phyloP scores from a whole-genome alignment of 139 green algal genomes.

The Marvania coccoides region DNA sequence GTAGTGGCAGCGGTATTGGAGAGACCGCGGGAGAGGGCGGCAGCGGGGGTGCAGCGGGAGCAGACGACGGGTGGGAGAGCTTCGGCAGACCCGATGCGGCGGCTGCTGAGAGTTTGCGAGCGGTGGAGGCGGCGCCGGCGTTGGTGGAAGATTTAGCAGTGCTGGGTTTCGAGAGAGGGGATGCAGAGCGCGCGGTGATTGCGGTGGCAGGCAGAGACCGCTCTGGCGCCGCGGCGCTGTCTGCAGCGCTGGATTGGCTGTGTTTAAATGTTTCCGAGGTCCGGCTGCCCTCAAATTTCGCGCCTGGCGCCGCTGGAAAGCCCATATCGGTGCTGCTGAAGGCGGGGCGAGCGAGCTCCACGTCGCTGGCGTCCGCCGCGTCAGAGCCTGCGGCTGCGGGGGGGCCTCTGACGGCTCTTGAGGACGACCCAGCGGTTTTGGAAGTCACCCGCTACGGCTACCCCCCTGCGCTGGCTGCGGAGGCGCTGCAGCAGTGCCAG shows the following conservation, averaged over 20 bases:
- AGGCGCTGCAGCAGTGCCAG: slow-evolving; percentile 22
- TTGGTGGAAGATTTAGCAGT: slow-evolving; percentile 27
- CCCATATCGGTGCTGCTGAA: slow-evolving; percentile 24
- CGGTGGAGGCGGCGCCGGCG: background rate
- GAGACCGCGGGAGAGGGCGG: background rate
- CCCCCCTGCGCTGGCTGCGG: slow-evolving; percentile 11
- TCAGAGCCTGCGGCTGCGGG: background rate
- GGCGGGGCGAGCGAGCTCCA: background rate
- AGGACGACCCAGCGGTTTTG: slow-evolving; percentile 21
- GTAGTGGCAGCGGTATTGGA: background rate
- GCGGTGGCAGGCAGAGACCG: background rate
- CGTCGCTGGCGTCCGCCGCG: background rate
- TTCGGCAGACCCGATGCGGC: background rate
- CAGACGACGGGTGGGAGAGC: background rate
- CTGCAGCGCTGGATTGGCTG: slow-evolving; percentile 65
- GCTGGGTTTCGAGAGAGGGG: slow-evolving; percentile 45
- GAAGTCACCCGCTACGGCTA: slow-evolving; percentile 43
- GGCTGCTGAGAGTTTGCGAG: background rate
- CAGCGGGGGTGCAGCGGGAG: background rate
- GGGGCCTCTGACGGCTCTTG: background rate
- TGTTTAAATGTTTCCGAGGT: slow-evolving; percentile 53
- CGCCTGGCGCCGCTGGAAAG: slow-evolving; percentile 36
- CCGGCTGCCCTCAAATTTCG: slow-evolving; percentile 52
- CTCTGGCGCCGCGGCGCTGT: background rate
- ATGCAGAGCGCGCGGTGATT: slow-evolving; percentile 27